Percentiles rank a stretch among this genome's conserved stretches.
phyloP scores from a whole-genome alignment of 257 asterid genomes.

The Coffea eugenioides region DNA sequence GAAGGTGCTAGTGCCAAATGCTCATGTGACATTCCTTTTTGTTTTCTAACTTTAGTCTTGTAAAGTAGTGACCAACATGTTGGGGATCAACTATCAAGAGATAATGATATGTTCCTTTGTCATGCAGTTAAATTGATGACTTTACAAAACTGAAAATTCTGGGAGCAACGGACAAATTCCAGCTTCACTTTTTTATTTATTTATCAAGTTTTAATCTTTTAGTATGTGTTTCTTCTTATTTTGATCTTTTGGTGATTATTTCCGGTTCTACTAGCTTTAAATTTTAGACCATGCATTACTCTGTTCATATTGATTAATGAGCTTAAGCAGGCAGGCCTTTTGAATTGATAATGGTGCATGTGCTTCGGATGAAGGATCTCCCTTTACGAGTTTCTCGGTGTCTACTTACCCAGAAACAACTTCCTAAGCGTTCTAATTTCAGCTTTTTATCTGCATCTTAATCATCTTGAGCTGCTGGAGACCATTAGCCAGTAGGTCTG shows the following conservation, averaged over 20 bases:
- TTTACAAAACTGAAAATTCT: neutral
- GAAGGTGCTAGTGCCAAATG: neutral
- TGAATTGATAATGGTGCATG: neutral
- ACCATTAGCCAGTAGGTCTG: neutral
- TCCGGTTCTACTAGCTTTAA: neutral
- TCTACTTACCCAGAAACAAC: too few species aligned
- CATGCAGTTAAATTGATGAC: neutral
- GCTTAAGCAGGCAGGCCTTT: neutral
- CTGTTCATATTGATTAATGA: neutral
- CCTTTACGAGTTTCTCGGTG: neutral
- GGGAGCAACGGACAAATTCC: neutral
- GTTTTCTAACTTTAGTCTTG: slow-evolving; percentile 6
- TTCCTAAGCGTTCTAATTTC: neutral
- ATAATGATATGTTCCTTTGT: neutral
- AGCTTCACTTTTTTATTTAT: neutral
- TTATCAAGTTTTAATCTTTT: neutral
- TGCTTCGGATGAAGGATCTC: neutral
- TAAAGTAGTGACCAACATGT: slow-evolving; percentile 3
- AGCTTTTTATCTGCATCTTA: neutral
- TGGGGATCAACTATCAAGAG: slow-evolving; percentile 5
- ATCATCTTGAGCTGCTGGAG: neutral
- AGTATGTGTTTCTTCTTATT: neutral
- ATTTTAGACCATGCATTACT: neutral
- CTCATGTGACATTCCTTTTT: slow-evolving; percentile 1
- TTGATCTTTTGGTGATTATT: neutral